phyloP scores from a whole-genome alignment of 1,139 yeast species.

The Petasospora rhodanensis region DNA sequence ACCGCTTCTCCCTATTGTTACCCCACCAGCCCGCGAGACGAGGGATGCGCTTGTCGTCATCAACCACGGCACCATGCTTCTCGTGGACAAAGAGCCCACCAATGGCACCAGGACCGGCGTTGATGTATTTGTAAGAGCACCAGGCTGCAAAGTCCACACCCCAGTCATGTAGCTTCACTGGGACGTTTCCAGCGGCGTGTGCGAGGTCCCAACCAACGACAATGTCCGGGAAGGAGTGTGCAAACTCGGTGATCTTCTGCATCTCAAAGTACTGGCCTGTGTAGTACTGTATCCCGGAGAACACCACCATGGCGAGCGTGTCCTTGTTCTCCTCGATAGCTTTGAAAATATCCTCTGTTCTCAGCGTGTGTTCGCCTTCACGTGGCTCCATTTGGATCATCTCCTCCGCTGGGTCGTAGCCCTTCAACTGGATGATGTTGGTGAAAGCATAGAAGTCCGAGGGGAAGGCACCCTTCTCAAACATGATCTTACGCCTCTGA shows the following conservation, averaged over 20 bases:
- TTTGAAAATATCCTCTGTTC: constrained; percentile 58
- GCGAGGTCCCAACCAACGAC: constrained; percentile 94
- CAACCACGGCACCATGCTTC: constrained; percentile 37
- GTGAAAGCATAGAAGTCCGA: constrained; percentile 85
- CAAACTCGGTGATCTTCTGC: constrained; percentile 55
- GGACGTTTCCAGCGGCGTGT: constrained; percentile 89
- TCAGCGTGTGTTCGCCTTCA: constrained; percentile 48
- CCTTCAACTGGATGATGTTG: constrained; percentile 65
- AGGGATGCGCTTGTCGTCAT: constrained; percentile 40
- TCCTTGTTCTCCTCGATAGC: constrained; percentile 56
- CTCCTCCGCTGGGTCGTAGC: constrained; percentile 45
- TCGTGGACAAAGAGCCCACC: constrained; percentile 79
- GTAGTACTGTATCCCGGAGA: constrained; percentile 89
- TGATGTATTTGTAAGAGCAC: constrained; percentile 89
- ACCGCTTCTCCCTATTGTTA: constrained; percentile 62
- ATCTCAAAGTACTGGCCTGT: constrained; percentile 87
- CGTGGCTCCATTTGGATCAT: constrained; percentile 62
- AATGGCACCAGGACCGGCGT: constrained; percentile 90
- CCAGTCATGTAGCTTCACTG: constrained; percentile 77
- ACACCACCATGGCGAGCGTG: constrained; percentile 66
- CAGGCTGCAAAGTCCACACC: constrained; percentile 88
- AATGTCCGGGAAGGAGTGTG: constrained; percentile 42
- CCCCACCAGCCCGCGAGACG: constrained; percentile 99
- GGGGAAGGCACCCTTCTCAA: constrained; percentile 87
- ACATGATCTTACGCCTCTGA: constrained; percentile 61